Base-by-base conservation (phyloP, 139 green algal species). In the Tetratostichococcus sp. region DNA sequence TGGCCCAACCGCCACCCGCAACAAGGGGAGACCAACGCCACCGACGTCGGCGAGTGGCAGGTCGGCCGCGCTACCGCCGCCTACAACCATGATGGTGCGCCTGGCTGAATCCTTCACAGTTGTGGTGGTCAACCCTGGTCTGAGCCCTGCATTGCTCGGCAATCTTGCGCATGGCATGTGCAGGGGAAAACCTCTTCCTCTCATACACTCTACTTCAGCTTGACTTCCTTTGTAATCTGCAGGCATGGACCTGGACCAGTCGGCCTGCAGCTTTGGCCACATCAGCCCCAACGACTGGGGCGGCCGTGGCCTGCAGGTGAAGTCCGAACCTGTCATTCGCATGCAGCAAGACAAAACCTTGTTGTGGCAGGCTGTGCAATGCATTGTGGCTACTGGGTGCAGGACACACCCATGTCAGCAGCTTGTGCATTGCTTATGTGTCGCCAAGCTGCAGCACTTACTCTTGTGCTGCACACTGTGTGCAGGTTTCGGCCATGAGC, bases 401-500 rank as follows among this genome's bases (percentile, higher is more conserved):
- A n/a, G n/a, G n/a, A n/a, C n/a, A n/a, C n/a, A n/a, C n/a, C n/a
- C n/a, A n/a, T n/a, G n/a, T n/a, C n/a, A n/a, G n/a, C n/a, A n/a
- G n/a, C n/a, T n/a, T n/a, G n/a, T n/a, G n/a, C n/a, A n/a, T n/a
- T n/a, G n/a, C n/a, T n/a, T n/a, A n/a, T n/a, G n/a, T n/a, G n/a
- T n/a, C n/a, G n/a, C n/a, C n/a, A n/a, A n/a, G n/a, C n/a, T n/a
- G n/a, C n/a, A n/a, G n/a, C n/a, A n/a, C n/a, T n/a, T n/a, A n/a
- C n/a, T n/a, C n/a, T n/a, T n/a, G n/a, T n/a, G n/a, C n/a, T n/a
- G n/a, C n/a, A n/a, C n/a, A n/a, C n/a, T n/a, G n/a, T 26, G 14
- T 26, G 50, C 50, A 69, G 35, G 43, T 84, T 8, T 57, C 72
- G 17, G 75, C 75, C 1, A 8, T 79, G 3, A 76, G 75, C 31